Base-by-base conservation (phyloP, 148 eudicot species). In the Tetragonia tetragonoides region DNA sequence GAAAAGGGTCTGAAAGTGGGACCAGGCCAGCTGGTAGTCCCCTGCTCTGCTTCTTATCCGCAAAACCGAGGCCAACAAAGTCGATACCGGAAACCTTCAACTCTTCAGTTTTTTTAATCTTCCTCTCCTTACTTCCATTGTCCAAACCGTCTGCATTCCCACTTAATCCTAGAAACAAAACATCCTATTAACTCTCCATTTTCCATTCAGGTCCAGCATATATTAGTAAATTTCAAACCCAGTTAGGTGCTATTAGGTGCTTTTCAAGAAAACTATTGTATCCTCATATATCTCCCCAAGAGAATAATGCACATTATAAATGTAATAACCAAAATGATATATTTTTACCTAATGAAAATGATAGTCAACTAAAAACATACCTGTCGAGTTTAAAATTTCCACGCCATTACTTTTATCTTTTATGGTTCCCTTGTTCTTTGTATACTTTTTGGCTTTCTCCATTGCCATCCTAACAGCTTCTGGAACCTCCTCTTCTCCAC, bases 21-120 rank as follows among this genome's bases (percentile, higher is more conserved):
- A 88, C 76, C 83, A 95, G 84, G 59, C 99, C 96, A 78, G 94
- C 86, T 24, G 96, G 99, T 77, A 92, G 83, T 73, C 87, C 89
- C 81, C 96, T 89, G 81, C 86, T 75, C 62, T 79, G 70, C 82
- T 88, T 95, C 86, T 95, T 92, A 59, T 95, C 97, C 10, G 88
- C 63, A 77, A 95, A 95, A 77, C 77, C 79, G 20, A 95, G 89
- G 80, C 97, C 99, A 74, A 90, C 68, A 79, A 95, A 95, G 84
- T 92, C 97, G 54, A 84, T 85, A 75, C 89, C 88, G 3, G 94
- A 92, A 83, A 92, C 66, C 62, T 72, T 80, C 38, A 77, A 74
- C 40, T 78, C 87, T 37, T 81, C 85, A 78, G 81, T 89, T 79
- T 86, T 87, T 64, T 47, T 65, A 78, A 18, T 64, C 10, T 71